Percentiles rank a stretch among this genome's conserved stretches.
phyloP scores from a whole-genome alignment of 2,329 filamentous ascomycete species.

The Lojkania enalia region DNA sequence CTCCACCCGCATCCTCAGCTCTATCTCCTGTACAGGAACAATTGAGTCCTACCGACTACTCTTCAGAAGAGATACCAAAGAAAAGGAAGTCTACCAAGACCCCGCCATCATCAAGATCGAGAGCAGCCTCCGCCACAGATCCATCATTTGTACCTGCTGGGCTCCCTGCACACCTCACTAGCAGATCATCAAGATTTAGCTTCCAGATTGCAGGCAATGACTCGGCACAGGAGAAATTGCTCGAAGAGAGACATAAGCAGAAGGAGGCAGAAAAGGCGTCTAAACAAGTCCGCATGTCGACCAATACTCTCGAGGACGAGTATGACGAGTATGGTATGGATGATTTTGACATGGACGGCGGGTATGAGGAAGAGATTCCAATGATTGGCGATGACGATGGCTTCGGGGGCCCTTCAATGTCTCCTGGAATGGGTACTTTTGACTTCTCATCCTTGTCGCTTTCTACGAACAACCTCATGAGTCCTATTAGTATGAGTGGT shows the following conservation, averaged over 20 bases:
- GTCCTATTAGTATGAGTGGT: conserved; percentile 25
- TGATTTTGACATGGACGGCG: conserved; percentile 57
- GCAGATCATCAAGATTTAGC: conserved; percentile 77
- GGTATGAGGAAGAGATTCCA: conserved; percentile 68
- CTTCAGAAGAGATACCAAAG: conserved; percentile 31
- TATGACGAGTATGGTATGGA: conserved; percentile 46
- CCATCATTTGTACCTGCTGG: conserved; percentile 41
- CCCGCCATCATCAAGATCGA: conserved; percentile 38
- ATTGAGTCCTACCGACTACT: conserved; percentile 27
- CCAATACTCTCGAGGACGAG: conserved; percentile 40
- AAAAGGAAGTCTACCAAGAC: conserved; percentile 42
- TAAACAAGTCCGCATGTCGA: conserved; percentile 40
- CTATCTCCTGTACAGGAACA: conserved; percentile 42
- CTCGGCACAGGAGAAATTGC: conserved; percentile 65
- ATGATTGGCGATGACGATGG: conserved; percentile 60
- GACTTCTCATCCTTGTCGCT: conserved; percentile 40
- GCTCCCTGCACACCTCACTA: conserved; percentile 53
- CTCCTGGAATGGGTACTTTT: conserved; percentile 34
- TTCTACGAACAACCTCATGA: conserved; percentile 24
- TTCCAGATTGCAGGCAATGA: conserved; percentile 78
- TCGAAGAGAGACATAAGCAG: conserved; percentile 73
- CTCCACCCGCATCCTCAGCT: conserved; percentile 24
- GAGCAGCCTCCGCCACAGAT: conserved; percentile 44
- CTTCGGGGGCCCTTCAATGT: conserved; percentile 30
- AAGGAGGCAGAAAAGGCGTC: conserved; percentile 65